phyloP scores from a whole-genome alignment of 805 yeast genomes.

The Lipomyces mesembrius region DNA sequence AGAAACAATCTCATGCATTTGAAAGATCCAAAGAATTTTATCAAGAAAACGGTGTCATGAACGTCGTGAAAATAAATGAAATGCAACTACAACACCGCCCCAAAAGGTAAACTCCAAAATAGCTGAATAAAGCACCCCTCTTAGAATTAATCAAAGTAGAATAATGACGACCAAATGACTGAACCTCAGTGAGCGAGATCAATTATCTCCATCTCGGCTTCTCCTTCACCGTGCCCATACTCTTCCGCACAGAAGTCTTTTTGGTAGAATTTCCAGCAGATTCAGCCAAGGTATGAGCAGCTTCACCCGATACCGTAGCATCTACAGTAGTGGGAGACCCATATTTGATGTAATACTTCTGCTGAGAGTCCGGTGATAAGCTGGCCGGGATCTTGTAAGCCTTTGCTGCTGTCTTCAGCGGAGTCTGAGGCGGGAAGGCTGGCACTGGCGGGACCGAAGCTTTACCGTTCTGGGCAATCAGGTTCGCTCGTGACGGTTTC shows the following conservation, averaged over 20 bases:
- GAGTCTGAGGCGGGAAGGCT: constrained; percentile 10
- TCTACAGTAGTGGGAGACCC: constrained; percentile 6
- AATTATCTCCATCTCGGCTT: constrained; percentile 30
- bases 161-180: no score
- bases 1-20: neutral
- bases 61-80: neutral
- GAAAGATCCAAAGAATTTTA: neutral
- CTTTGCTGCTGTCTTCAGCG: neutral
- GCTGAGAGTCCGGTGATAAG: constrained; percentile 22
- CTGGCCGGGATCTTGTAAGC: constrained; percentile 16
- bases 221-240: constrained; percentile 22
- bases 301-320: neutral
- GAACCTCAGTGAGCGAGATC: neutral
- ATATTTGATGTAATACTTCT: constrained; percentile 31
- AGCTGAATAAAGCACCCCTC: neutral
- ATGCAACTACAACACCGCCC: neutral
- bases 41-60: neutral
- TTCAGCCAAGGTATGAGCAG: neutral
- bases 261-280: neutral
- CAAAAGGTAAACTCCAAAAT: neutral
- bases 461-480: neutral
- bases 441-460: constrained; percentile 9
- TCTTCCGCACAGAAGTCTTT: constrained; percentile 21
- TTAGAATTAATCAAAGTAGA: neutral
- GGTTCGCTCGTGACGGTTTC: constrained; percentile 7